Base-by-base conservation (phyloP, 257 asterid species). In the Primulina tabacum region DNA sequence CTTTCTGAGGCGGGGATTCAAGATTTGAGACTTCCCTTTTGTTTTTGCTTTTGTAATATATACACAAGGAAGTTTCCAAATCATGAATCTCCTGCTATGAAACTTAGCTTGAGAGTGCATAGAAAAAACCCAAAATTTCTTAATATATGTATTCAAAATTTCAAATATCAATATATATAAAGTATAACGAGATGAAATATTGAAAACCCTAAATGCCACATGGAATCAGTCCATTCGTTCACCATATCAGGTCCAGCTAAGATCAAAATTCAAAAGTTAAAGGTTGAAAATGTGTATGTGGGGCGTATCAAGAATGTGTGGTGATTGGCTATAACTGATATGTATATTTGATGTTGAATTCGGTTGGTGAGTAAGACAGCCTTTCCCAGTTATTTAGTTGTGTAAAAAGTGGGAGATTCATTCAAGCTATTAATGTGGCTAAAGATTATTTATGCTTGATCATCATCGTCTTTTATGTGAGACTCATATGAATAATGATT, bases 131-230 rank as follows among this genome's bases (percentile, higher is more conserved):
- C n/a, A 70, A 69, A 17, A 59, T 64, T 40, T 20, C 12, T 71
- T 38, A 67, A 21, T 0, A 21, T 21, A 21, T 21, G 24, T 21
- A 21, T 21, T 21, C 24, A 21, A 21, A 21, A 21, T 21, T 21
- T 0, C 24, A 21, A 21, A 21, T 21, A 21, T 21, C 24, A 21
- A 21, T 21, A 81, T 72, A 4, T 33, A 55, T 21, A 21, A 21
- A 21, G 24, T 21, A 21, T 21, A 21, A 21, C 24, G 24, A 21
- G 24, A 21, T 21, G 43, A 82, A 72, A 62, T 24, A 4, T 73
- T 47, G 67, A 80, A 67, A 76, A 57, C 60, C 62, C 75, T 58
- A 71, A 21, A 78, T 79, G 85, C 79, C 85, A 81, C 84, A 74
- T 75, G 32, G 40, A 60, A 21, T 73, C 37, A 71, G 16, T 10